Evolutionary conservation across 129 eudicot species (phyloP).

Genomic region (Helianthus tuberosus): DNA sequence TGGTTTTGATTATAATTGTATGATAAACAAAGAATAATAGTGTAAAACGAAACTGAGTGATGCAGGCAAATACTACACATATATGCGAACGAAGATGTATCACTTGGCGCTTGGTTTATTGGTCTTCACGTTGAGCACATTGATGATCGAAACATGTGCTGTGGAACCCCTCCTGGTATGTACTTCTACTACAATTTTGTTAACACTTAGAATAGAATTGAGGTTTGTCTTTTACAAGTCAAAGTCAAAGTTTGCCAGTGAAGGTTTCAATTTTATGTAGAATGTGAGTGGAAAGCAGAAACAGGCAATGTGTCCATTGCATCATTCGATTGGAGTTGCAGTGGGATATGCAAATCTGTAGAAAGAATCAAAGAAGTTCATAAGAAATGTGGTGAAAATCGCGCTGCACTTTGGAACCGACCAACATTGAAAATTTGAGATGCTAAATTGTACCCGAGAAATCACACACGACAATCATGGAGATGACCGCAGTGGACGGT

Average conservation of each 20-base stretch:
- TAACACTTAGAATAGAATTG: conserved; percentile 5
- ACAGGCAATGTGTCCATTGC: conserved; percentile 65
- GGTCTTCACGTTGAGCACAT: conserved; percentile 61
- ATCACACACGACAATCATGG: conserved; percentile 9
- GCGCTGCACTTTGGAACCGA: conserved; percentile 45
- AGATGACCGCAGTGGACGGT: neutral
- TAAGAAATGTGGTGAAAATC: conserved; percentile 60
- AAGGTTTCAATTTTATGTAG: conserved; percentile 17
- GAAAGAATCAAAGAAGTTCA: conserved; percentile 71
- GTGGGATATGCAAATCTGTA: conserved; percentile 76
- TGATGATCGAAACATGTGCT: conserved; percentile 66
- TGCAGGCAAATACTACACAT: conserved; percentile 55
- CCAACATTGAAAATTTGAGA: conserved; percentile 25
- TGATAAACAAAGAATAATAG: no score
- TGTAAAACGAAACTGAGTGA: no score
- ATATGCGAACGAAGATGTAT: conserved; percentile 69
- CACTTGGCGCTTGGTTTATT: conserved; percentile 68
- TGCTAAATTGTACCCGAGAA: neutral
- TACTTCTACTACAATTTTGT: neutral
- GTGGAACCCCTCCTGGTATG: conserved; percentile 63
- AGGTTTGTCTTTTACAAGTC: conserved; percentile 7
- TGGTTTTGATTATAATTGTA: no score
- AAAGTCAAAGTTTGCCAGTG: conserved; percentile 15
- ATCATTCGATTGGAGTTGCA: conserved; percentile 73
- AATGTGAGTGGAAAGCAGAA: conserved; percentile 61